A percentile compares a stretch with the other conserved stretches of the same genome.
Conservation (phyloP, 805 yeast genomes). For the Kodamaea hsintzibuensis region DNA sequence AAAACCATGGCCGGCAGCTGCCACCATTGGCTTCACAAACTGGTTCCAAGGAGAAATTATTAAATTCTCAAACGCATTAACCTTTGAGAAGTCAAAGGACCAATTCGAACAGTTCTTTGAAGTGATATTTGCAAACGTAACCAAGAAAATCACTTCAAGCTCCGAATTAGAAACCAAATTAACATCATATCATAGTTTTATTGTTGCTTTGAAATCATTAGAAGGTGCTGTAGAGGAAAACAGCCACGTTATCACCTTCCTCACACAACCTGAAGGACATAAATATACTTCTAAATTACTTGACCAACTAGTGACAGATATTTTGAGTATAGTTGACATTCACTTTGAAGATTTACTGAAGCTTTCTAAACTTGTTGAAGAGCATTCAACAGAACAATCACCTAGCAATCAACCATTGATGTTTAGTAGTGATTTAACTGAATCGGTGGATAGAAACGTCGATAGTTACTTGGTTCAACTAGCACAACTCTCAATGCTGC, state of each 20-base stretch:
- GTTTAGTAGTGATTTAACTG: constrained; percentile 23
- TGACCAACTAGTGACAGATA: constrained; percentile 2
- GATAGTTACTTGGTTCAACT: constrained; percentile 25
- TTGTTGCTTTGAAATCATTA: not conserved
- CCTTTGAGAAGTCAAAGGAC: not conserved
- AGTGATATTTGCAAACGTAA: not conserved
- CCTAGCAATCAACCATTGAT: constrained; percentile 6
- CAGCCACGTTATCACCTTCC: constrained; percentile 11
- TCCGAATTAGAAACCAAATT: not conserved
- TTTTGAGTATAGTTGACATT: constrained; percentile 7
- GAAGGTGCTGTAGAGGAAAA: constrained; percentile 6
- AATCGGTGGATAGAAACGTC: constrained; percentile 29
- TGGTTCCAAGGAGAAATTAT: constrained; percentile 30
- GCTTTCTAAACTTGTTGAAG: not conserved
- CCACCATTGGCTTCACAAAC: constrained; percentile 30
- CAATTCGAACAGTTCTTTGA: not conserved
- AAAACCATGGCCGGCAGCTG: constrained; percentile 27
- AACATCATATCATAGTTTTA: not conserved
- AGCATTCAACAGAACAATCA: not conserved
- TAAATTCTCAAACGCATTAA: constrained; percentile 11
- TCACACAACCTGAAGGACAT: constrained; percentile 8
- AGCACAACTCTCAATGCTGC: not conserved
- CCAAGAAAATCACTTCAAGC: not conserved
- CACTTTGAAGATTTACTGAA: constrained; percentile 10
- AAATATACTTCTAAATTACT: constrained; percentile 10